A percentile compares a stretch with the other conserved stretches of the same genome.
These are phyloP conservation scores for Euphorbia lathyris DNA, from an alignment of 345 rosid species.

Conservation along the genomic window DNA sequence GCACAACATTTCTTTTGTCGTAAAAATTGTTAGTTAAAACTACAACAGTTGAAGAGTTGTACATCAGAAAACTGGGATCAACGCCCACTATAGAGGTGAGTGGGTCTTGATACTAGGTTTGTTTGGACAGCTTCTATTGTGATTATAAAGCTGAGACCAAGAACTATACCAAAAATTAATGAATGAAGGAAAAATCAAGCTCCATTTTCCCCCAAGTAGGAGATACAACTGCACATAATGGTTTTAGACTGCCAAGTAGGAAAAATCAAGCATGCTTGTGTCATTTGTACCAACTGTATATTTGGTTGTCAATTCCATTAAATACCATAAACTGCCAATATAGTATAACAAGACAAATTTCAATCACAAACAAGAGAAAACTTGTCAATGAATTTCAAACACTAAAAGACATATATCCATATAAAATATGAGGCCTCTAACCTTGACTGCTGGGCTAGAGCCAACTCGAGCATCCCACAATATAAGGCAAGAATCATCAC, in stretches of 20 bases:
- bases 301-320: neutral
- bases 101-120: neutral
- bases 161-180: neutral
- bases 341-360: neutral
- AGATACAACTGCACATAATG: neutral
- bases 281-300: neutral
- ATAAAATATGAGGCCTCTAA: slow-evolving; percentile 9
- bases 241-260: too few species aligned
- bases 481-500: slow-evolving; percentile 99
- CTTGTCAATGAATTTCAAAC: neutral
- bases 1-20: too few species aligned
- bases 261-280: neutral
- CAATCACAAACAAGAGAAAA: neutral
- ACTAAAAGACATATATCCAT: neutral
- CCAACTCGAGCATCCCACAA: slow-evolving; percentile 98
- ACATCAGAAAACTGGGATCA: neutral
- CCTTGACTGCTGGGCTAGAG: slow-evolving; percentile 77
- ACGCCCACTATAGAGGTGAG: neutral
- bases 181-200: neutral
- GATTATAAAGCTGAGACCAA: neutral
- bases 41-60: neutral
- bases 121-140: neutral
- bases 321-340: neutral
- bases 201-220: neutral
- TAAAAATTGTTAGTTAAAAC: too few species aligned